Evolutionary conservation across 176 grass and related monocot genomes (phyloP), one percentile per base, ranked within the genome.

Genomic region (Elymus sibiricus): DNA sequence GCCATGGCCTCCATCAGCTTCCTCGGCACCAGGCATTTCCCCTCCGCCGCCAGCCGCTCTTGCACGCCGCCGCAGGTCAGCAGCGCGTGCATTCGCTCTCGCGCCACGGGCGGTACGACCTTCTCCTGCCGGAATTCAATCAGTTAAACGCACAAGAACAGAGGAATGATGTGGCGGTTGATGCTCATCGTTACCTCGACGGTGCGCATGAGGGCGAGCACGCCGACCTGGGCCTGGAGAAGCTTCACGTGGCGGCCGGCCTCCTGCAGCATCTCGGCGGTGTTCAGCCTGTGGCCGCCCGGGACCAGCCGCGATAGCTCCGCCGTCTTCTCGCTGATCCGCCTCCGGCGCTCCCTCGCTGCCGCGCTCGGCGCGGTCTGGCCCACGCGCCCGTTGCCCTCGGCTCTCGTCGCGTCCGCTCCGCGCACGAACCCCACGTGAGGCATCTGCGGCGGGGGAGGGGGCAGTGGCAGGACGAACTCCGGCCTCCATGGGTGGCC

Each of bases 261-360:
- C 47, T 79, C 89, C 21, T 92, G 80, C 64, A 93, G 90, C 95
- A 98, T 98, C 62, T 93, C 91, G 51, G 93, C 95, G 12, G 93
- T 98, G 89, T 93, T 98, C 67, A 95, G 62, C 80, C 46, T 89
- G 53, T 82, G 61, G 4, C 76, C 93, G 0, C 95, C 93, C 40
- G 95, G 95, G 70, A 98, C 91, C 60, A 98, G 72, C 43, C 83
- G 87, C 29, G 82, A 84, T 6, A 98, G 87, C 79, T 92, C 89
- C 9, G 89, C 91, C 60, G 93, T 98, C 87, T 90, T 98, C 69
- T 88, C 89, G 68, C 91, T 93, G 74, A 93, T 95, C 91, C 79
- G 87, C 86, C 85, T 98, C 35, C 95, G 88, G 3, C 95, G 86
- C 89, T 91, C 80, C 88, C 86, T 93, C 37, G 95, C 93, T 25